Base-by-base conservation (phyloP, 2,329 filamentous ascomycete species). In the Paecilomyces variotii region DNA sequence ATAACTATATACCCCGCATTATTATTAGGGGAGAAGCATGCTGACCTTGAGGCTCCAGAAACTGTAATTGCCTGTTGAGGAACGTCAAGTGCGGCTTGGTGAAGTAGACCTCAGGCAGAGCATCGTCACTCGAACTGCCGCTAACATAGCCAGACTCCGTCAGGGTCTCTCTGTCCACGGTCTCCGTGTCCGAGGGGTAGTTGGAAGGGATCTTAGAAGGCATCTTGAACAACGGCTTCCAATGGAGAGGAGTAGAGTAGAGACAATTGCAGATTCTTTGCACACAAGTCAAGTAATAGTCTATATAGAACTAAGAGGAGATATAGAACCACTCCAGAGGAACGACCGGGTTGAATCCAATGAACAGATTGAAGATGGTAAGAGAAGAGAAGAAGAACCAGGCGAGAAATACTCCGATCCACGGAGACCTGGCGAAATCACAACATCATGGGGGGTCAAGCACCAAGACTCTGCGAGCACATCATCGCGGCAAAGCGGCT, bases 81-180 rank as follows among this genome's bases (percentile, higher is more conserved):
- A 93, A 93, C 68, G 90, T 87, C 66, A 97, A 81, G 75, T 99
- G 93, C 63, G 88, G 84, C 73, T 88, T 88, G 64, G 90, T 93
- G 79, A 99, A 91, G 75, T 87, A 86, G 68, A 97, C 82, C 61
- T 90, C 84, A 12, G 92, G 89, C 24, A 93, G 81, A 64, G 79
- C 79, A 56, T 80, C 78, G 51, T 83, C 79, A 66, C 83, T 87
- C 34, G 84, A 86, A 56, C 81, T 80, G 50, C 83, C 87, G 75
- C 76, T 89, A 27, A 83, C 87, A 76, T 78, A 89, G 69, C 86
- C 90, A 79, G 97, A 97, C 63, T 93, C 93, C 35, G 93, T 97
- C 76, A 96, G 91, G 56, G 70, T 70, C 62, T 82, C 81, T 60
- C 71, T 72, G 49, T 74, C 71, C 54, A 69, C 60, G 39, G 60